Percentiles rank a stretch among this genome's conserved stretches.
These are phyloP conservation scores for Kwoniella shivajii DNA, from an alignment of 1,284 basidiomycete species.

Conservation along the genomic window DNA sequence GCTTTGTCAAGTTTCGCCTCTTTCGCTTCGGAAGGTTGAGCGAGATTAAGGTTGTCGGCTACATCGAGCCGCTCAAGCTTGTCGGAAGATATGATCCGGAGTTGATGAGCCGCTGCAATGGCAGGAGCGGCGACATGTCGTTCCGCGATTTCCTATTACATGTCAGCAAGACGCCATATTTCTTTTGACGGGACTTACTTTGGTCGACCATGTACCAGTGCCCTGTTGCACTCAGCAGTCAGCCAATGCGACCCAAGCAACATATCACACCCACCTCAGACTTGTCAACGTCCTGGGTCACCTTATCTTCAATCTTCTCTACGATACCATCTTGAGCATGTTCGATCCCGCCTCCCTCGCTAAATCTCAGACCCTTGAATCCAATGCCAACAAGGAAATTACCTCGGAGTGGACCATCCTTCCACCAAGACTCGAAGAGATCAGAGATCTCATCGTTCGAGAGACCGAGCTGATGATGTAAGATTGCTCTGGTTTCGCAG, in stretches of 20 bases:
- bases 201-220: slow-evolving; percentile 36
- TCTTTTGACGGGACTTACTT: slow-evolving; percentile 8
- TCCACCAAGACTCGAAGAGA: slow-evolving; percentile 44
- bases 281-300: slow-evolving; percentile 47
- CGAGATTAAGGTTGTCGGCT: slow-evolving; percentile 27
- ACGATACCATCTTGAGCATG: slow-evolving; percentile 40
- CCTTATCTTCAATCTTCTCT: slow-evolving; percentile 48
- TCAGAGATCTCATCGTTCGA: slow-evolving; percentile 56
- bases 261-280: slow-evolving; percentile 19
- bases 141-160: slow-evolving; percentile 31
- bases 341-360: slow-evolving; percentile 40
- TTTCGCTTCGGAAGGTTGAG: slow-evolving; percentile 22
- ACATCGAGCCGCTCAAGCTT: slow-evolving; percentile 34
- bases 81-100: slow-evolving; percentile 43
- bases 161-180: background rate
- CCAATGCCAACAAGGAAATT: slow-evolving; percentile 45
- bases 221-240: slow-evolving; percentile 13
- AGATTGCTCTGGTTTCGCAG: slow-evolving; percentile 82
- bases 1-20: slow-evolving; percentile 11
- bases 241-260: background rate
- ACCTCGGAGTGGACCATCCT: slow-evolving; percentile 27
- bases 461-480: slow-evolving; percentile 80
- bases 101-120: slow-evolving; percentile 43
- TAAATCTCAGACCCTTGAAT: slow-evolving; percentile 40
- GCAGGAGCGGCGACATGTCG: slow-evolving; percentile 44